Evolutionary conservation across 345 rosid species (phyloP), one percentile per base, ranked within the genome.

Genomic region (Dipteronia dyeriana): DNA sequence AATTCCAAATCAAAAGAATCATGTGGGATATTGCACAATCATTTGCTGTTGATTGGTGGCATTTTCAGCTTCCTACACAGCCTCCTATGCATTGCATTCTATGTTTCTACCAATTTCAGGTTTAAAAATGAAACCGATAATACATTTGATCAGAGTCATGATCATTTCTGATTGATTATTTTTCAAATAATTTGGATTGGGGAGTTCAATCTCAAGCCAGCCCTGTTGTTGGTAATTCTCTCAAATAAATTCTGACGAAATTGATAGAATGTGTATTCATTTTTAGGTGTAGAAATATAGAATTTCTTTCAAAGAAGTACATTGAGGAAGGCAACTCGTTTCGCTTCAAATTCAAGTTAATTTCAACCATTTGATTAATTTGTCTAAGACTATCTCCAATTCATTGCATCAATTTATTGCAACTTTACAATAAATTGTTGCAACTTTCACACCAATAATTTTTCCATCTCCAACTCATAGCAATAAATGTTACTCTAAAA

Each of bases 1-100:
- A 82, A 57, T 43, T 60, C 71, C 23, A 76, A 76, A 68, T 76
- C 81, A 65, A 77, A 51, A 64, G 54, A 62, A 7, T 60, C 81
- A 23, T 83, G 82, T 59, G 56, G 45, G 22, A 19, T 22, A 19
- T 34, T 66, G 31, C 83, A 75, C 47, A 39, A 62, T 54, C 75
- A 71, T 74, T 65, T 75, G 66, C 53, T 78, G 20, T 23, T 75
- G 3, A 65, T 75, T 54, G 84, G 86, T 25, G 82, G 83, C 9
- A 34, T 75, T 11, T 45, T 78, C 5, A 78, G 83, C 71, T 74
- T 78, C 34, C 29, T 78, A 9, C 86, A 80, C 72, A 77, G 47
- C 17, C 51, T 83, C 19, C 61, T 80, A 3, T 34, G 47, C 68
- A 26, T 78, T 66, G 71, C 63, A 29, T 74, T 72, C 14, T 74